These are phyloP conservation scores for Fusarium virguliforme DNA, from an alignment of 2,329 filamentous ascomycete species.

Conservation along the genomic window DNA sequence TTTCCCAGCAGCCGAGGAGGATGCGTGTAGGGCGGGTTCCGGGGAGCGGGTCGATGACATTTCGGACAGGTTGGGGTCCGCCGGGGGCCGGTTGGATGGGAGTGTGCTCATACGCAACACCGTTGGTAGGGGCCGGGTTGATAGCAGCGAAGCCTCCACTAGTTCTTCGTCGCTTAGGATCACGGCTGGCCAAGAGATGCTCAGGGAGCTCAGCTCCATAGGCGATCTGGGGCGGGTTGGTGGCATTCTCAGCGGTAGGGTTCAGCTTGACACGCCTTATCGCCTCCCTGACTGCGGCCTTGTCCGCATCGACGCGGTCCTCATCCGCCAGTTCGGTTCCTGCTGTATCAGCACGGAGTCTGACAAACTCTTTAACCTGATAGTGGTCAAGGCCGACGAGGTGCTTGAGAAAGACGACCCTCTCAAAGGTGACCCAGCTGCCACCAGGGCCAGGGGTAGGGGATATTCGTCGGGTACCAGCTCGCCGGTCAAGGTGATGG, in stretches of 20 bases:
- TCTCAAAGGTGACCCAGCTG: slow-evolving; percentile 76
- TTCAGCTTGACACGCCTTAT: slow-evolving; percentile 62
- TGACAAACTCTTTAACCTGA: slow-evolving; percentile 75
- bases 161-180: slow-evolving; percentile 66
- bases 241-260: slow-evolving; percentile 61
- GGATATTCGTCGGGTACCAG: slow-evolving; percentile 64
- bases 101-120: slow-evolving; percentile 42
- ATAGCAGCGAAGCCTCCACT: slow-evolving; percentile 57
- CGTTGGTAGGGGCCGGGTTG: slow-evolving; percentile 51
- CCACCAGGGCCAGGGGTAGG: slow-evolving; percentile 73
- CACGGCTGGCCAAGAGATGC: slow-evolving; percentile 57
- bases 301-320: slow-evolving; percentile 59
- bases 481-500: slow-evolving; percentile 65
- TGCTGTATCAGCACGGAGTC: slow-evolving; percentile 63
- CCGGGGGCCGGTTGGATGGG: slow-evolving; percentile 44
- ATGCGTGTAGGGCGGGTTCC: slow-evolving; percentile 72
- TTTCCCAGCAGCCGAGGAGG: slow-evolving; percentile 73
- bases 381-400: slow-evolving; percentile 70
- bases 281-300: slow-evolving; percentile 64
- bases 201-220: slow-evolving; percentile 68
- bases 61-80: slow-evolving; percentile 42
- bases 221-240: slow-evolving; percentile 63
- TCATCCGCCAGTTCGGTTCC: slow-evolving; percentile 59
- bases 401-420: slow-evolving; percentile 72
- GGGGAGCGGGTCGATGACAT: slow-evolving; percentile 60